Evolutionary conservation across 2,329 filamentous ascomycete species (phyloP).

Genomic region (Fusarium udum): DNA sequence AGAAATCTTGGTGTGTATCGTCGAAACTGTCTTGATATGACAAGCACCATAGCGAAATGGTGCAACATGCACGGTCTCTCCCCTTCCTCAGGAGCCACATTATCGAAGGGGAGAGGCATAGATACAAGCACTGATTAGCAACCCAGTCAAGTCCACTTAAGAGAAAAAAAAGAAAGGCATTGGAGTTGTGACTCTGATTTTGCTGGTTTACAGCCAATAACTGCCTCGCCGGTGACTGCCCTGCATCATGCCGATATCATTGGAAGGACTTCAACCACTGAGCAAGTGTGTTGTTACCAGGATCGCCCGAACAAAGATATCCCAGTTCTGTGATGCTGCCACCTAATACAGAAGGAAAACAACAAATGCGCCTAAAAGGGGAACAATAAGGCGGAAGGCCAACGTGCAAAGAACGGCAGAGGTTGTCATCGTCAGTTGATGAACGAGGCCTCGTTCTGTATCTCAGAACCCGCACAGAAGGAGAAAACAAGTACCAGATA

Average conservation of each 20-base stretch:
- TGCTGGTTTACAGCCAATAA: conserved; percentile 26
- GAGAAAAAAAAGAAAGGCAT: conserved; percentile 2
- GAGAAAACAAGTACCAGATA: neutral
- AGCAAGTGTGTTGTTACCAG: conserved; percentile 11
- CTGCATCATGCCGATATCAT: conserved; percentile 19
- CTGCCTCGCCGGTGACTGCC: conserved; percentile 5
- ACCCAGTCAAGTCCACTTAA: conserved; percentile 6
- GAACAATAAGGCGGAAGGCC: neutral
- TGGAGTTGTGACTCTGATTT: conserved; percentile 26
- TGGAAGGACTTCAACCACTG: conserved; percentile 16
- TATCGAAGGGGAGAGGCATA: neutral
- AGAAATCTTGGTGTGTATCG: conserved; percentile 9
- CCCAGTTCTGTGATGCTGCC: conserved; percentile 33
- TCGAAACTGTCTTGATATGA: conserved; percentile 3
- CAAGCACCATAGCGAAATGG: conserved; percentile 9
- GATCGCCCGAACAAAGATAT: conserved; percentile 12
- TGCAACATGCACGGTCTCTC: conserved; percentile 16
- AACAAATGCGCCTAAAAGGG: neutral
- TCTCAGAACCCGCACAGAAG: neutral
- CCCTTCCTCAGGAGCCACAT: conserved; percentile 29
- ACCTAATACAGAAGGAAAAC: neutral
- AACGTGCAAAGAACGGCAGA: neutral
- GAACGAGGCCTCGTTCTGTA: neutral
- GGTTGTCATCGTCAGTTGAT: neutral
- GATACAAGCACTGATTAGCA: conserved; percentile 24